These are phyloP conservation scores for Penicillium sp. DNA, from an alignment of 2,329 filamentous ascomycete species.

Conservation along the genomic window DNA sequence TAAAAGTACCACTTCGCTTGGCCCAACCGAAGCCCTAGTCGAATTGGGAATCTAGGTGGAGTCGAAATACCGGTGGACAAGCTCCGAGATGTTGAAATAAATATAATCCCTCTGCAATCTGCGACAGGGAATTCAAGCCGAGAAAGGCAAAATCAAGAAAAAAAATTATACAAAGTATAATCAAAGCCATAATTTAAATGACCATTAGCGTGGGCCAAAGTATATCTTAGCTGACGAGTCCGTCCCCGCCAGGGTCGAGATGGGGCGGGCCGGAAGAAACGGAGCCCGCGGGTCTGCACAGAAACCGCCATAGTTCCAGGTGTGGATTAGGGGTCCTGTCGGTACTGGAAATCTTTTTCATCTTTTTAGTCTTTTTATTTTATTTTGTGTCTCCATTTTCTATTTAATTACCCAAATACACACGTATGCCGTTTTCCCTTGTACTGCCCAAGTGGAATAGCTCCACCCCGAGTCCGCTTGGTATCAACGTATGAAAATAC, in stretches of 20 bases:
- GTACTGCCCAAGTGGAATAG: neutral
- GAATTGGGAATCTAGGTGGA: neutral
- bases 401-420: neutral
- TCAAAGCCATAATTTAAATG: neutral
- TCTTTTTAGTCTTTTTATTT: slow-evolving; percentile 2
- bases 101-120: neutral
- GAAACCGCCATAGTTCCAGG: slow-evolving; percentile 16
- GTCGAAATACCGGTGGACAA: neutral
- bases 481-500: slow-evolving; percentile 12
- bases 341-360: neutral
- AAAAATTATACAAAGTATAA: neutral
- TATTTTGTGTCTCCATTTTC: slow-evolving; percentile 1
- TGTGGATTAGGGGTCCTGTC: slow-evolving; percentile 21
- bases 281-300: slow-evolving; percentile 25
- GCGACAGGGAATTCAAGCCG: neutral
- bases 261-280: slow-evolving; percentile 25
- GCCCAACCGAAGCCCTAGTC: slow-evolving; percentile 25
- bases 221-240: slow-evolving; percentile 18
- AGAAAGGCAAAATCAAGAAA: neutral
- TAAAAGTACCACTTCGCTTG: slow-evolving; percentile 17
- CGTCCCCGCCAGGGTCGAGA: slow-evolving; percentile 17
- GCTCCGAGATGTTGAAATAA: neutral
- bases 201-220: neutral
- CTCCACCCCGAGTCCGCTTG: slow-evolving; percentile 14
- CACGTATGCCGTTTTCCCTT: neutral